Evolutionary conservation across 768 basidiomycete genomes (phyloP).

Genomic region (Thelephora ganbajun): DNA sequence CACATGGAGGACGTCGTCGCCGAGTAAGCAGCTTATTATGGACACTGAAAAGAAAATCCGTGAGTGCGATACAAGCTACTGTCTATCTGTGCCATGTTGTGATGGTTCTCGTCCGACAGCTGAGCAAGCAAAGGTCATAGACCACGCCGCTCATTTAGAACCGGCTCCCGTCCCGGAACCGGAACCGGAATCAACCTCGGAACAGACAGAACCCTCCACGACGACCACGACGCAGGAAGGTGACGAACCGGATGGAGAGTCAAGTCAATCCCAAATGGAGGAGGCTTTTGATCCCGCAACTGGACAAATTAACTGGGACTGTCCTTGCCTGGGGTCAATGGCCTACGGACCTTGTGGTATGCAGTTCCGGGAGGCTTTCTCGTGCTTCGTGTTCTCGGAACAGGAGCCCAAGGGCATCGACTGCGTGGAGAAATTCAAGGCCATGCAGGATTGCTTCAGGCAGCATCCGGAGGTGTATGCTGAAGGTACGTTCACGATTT

Average conservation of each 20-base stretch:
- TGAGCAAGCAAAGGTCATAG: not conserved
- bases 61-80: not conserved
- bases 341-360: constrained; percentile 91
- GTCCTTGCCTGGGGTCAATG: constrained; percentile 98
- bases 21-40: constrained; percentile 10
- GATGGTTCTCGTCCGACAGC: not conserved
- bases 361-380: constrained; percentile 90
- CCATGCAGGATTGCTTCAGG: constrained; percentile 96
- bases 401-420: constrained; percentile 95
- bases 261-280: not conserved
- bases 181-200: not conserved
- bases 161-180: not conserved
- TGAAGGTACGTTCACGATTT: constrained; percentile 46
- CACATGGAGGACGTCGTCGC: constrained; percentile 16
- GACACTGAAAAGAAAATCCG: constrained; percentile 8
- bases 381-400: constrained; percentile 91
- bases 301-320: constrained; percentile 99
- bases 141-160: not conserved
- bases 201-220: not conserved
- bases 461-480: constrained; percentile 93
- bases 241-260: not conserved
- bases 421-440: constrained; percentile 94
- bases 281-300: constrained; percentile 84
- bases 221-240: not conserved
- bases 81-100: not conserved